Base-by-base conservation (phyloP, 208 protist genomes). In the Wallacemonas sp. region DNA sequence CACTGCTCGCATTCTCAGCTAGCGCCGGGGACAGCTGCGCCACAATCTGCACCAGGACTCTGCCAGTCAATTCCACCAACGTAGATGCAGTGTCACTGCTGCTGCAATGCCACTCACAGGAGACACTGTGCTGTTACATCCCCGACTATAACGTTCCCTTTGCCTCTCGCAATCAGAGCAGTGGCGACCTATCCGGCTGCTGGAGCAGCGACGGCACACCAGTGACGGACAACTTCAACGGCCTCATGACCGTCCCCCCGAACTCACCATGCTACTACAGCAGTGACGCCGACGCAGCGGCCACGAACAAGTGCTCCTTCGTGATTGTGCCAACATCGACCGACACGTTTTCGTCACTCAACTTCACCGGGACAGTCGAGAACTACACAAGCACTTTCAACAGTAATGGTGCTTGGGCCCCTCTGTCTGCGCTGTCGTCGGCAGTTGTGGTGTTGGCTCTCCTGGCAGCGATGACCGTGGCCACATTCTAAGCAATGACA, bases 41-140 rank as follows among this genome's bases (percentile, higher is more conserved):
- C 2, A 24, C 52, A 3, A 24, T 16, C 17, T 58, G 52, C 30
- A 24, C 32, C 16, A 58, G n/a, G 12, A 21, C 14, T 8, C 19
- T 58, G 4, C 16, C 11, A 14, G 19, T 41, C 11, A 30, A 30
- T 3, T 41, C 30, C 3, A 58, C 17, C 30, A 58, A 58, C 34
- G 52, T 58, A 4, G 17, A 39, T 21, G 52, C 32, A 5, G 52
- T 58, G 11, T 9, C 4, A 21, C 14, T 16, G 12, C 52, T 58
- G 0, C 19, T 58, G 6, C 29, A 2, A 5, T 58, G 1, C 30
- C 52, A n/a, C 2, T 0, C 26, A 11, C 9, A 9, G 3, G 52
- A 58, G 9, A 58, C 32, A n/a, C 19, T 58, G 52, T 58, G 52
- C 30, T 58, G 52, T 21, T 58, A 58, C 52, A 58, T 21, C 6